phyloP scores from a whole-genome alignment of 495 filamentous ascomycete species.

The Hyaloscypha variabilis region DNA sequence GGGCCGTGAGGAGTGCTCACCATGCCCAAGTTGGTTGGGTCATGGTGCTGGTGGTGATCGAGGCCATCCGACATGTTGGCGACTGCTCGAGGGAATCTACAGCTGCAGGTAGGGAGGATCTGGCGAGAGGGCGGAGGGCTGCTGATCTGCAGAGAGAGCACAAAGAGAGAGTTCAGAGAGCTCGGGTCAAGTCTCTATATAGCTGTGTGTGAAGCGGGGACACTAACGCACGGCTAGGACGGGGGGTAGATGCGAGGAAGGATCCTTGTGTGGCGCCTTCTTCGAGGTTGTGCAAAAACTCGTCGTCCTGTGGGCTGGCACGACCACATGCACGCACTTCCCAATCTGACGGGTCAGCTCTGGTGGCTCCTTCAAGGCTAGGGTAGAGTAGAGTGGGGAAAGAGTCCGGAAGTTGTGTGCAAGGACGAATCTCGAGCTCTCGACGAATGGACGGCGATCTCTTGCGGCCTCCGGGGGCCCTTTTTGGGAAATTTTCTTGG shows the following conservation, averaged over 20 bases:
- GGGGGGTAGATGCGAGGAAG: background rate
- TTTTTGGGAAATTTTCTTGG: too few relatives aligned
- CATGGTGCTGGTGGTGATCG: constrained; percentile 24
- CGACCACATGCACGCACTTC: background rate
- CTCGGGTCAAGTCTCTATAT: background rate
- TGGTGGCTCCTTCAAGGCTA: too few relatives aligned
- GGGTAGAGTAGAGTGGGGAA: background rate
- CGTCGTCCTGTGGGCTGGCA: background rate
- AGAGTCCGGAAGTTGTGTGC: background rate
- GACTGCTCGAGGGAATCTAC: background rate
- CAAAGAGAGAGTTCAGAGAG: background rate
- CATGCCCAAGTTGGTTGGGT: constrained; percentile 27
- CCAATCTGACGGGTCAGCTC: background rate
- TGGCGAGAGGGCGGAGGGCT: background rate
- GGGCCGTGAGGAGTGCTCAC: constrained; percentile 29
- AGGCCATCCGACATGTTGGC: constrained; percentile 21
- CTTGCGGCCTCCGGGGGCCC: too few relatives aligned
- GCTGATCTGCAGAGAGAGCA: background rate
- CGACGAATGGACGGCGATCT: too few relatives aligned
- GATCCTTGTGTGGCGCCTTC: background rate
- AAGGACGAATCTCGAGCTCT: too few relatives aligned
- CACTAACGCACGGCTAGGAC: background rate
- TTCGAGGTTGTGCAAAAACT: background rate
- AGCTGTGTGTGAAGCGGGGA: background rate
- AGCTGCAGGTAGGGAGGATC: background rate